Conservation (phyloP, 2,329 filamentous ascomycete species). For the Hypoxylon sp. region DNA sequence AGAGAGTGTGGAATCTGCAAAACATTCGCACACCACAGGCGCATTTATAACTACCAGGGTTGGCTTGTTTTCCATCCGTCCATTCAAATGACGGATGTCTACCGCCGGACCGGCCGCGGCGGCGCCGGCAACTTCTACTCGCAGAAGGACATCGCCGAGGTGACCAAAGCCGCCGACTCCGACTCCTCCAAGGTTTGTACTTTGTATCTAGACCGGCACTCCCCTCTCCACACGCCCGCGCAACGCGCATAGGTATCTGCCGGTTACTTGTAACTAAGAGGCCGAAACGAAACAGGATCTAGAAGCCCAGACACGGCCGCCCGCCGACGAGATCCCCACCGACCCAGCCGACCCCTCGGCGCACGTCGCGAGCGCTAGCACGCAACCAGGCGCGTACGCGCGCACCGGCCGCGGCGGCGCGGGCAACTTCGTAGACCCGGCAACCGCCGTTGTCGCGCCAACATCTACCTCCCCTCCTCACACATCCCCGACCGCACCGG, state of each 20-base stretch:
- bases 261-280: neutral
- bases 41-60: neutral
- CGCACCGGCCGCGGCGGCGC: constrained; percentile 70
- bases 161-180: constrained; percentile 40
- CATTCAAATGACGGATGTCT: constrained; percentile 54
- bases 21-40: constrained; percentile 3
- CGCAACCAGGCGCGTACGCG: constrained; percentile 52
- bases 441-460: constrained; percentile 47
- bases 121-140: constrained; percentile 73
- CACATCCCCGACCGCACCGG: neutral
- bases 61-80: neutral
- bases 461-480: constrained; percentile 27
- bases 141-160: constrained; percentile 63
- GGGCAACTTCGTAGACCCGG: constrained; percentile 66
- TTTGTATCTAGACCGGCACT: no score
- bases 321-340: constrained; percentile 41
- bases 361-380: constrained; percentile 36
- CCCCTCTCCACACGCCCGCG: no score
- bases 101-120: constrained; percentile 68
- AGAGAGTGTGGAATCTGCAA: neutral
- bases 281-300: constrained; percentile 54
- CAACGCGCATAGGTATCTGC: neutral
- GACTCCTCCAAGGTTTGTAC: constrained; percentile 41
- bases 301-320: constrained; percentile 53
- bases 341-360: constrained; percentile 40